These are phyloP conservation scores for Penicillium sp. DNA, from an alignment of 2,329 filamentous ascomycete species.

Conservation along the genomic window DNA sequence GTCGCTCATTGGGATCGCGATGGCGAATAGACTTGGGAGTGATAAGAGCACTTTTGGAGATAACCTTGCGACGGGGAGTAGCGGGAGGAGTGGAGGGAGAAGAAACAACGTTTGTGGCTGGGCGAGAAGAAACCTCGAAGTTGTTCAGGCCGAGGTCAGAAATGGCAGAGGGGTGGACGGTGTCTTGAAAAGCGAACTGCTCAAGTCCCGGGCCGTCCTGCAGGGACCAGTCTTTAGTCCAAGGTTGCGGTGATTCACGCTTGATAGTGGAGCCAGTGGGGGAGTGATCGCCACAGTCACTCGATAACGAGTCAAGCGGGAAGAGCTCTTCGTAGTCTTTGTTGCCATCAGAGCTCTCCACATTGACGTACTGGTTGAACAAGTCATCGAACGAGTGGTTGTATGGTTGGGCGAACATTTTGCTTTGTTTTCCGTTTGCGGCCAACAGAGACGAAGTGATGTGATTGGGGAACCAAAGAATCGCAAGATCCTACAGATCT, in stretches of 20 bases:
- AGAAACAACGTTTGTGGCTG: conserved; percentile 21
- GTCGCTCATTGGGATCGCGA: conserved; percentile 43
- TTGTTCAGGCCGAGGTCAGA: conserved; percentile 31
- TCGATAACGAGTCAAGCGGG: conserved; percentile 50
- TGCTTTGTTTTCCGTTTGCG: conserved; percentile 50
- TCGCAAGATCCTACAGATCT: conserved; percentile 22
- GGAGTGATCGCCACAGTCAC: conserved; percentile 52
- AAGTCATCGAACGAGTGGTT: conserved; percentile 59
- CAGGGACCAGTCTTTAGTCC: conserved; percentile 54
- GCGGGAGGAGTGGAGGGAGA: conserved; percentile 39
- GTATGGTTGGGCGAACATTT: conserved; percentile 48
- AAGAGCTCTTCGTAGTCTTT: conserved; percentile 54
- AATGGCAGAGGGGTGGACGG: conserved; percentile 37
- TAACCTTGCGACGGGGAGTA: conserved; percentile 36
- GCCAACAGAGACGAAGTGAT: conserved; percentile 27
- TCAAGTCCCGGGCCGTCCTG: conserved; percentile 44
- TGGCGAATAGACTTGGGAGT: conserved; percentile 41
- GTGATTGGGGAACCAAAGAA: conserved; percentile 31
- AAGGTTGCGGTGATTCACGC: conserved; percentile 48
- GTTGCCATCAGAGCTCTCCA: conserved; percentile 52
- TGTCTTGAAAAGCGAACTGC: conserved; percentile 37
- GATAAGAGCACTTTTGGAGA: conserved; percentile 34
- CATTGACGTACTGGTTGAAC: conserved; percentile 63
- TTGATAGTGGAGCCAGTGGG: conserved; percentile 49
- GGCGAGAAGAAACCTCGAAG: conserved; percentile 32